A percentile compares a stretch with the other conserved stretches of the same genome.
Conservation (phyloP, 1,139 yeast species). For the Candida anutae region DNA sequence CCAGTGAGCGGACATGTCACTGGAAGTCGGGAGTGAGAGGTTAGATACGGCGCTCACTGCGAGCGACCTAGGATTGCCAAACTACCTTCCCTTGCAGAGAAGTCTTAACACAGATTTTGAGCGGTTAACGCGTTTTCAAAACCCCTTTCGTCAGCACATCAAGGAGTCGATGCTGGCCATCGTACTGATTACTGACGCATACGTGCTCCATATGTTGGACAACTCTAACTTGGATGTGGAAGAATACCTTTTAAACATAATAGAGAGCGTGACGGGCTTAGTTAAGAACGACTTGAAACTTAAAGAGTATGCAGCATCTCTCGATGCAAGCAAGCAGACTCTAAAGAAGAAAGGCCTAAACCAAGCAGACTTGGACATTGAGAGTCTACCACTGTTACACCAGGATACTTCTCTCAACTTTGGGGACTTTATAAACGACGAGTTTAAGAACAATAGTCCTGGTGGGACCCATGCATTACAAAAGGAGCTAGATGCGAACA, state of each 20-base stretch:
- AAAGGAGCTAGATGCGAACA: conserved; percentile 2
- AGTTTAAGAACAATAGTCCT: conserved; percentile 5
- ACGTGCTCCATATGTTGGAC: conserved; percentile 6
- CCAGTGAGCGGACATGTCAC: too few species aligned
- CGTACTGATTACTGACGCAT: conserved; percentile 4
- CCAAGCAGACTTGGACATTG: conserved; percentile 5
- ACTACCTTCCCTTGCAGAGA: conserved; percentile 8
- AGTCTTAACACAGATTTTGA: conserved; percentile 7
- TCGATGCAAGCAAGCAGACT: background rate
- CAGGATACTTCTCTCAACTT: conserved; percentile 6
- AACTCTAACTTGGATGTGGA: conserved; percentile 3
- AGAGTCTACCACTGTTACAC: conserved; percentile 5
- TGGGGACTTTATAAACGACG: conserved; percentile 6
- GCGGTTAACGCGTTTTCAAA: conserved; percentile 4
- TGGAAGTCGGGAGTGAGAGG: too few species aligned
- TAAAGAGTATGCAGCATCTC: background rate
- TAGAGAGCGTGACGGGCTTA: conserved; percentile 2
- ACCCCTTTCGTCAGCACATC: conserved; percentile 4
- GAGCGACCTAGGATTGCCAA: conserved; percentile 5
- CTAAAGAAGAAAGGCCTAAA: background rate
- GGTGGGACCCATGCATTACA: conserved; percentile 1
- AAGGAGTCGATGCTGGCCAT: conserved; percentile 5
- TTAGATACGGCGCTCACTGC: background rate
- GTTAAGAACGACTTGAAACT: conserved; percentile 2
- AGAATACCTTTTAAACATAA: conserved; percentile 1